Evolutionary conservation across 257 asterid genomes (phyloP), one percentile per base, ranked within the genome.

Genomic region (Rehmannia glutinosa): DNA sequence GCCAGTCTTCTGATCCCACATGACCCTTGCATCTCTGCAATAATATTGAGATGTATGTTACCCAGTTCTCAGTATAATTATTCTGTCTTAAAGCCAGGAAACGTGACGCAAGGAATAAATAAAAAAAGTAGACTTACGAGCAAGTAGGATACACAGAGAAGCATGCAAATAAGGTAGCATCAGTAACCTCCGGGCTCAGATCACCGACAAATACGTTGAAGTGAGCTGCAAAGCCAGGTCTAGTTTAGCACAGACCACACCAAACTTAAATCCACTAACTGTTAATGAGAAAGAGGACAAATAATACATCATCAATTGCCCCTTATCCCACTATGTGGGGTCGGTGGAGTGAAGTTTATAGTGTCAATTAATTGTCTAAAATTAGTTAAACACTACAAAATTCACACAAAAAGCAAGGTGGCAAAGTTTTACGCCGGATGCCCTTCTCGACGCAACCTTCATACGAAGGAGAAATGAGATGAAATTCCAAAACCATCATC

Each of bases 191-290:
- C 15, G 51, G 51, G 51, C 51, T 43, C 20, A 43, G 51, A 43
- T 91, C 96, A 8, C 96, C 97, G 38, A 88, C 96, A 79, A 91
- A 91, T 64, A 88, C 79, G 87, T 83, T 91, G 68, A 80, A 91
- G 75, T 88, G 97, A 56, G 49, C 97, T 91, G 80, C 36, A 78
- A 38, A 69, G 52, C 15, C 61, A 62, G 63, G 12, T 47, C n/a
- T 11, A 24, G 54, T 23, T 30, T 8, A 62, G 35, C 41, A 49
- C 7, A 2, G 5, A n/a, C 12, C 2, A 38, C 46, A 70, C 15
- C 42, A 38, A 28, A 28, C 21, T 50, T 47, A 64, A 58, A 42
- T 38, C 32, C 62, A 16, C 13, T 16, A 56, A 55, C 55, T 9
- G 11, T 17, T 41, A 59, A 10, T 8, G 30, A 41, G 54, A 45